phyloP scores from a whole-genome alignment of 176 grass and related monocot species.

The Thalia dealbata region DNA sequence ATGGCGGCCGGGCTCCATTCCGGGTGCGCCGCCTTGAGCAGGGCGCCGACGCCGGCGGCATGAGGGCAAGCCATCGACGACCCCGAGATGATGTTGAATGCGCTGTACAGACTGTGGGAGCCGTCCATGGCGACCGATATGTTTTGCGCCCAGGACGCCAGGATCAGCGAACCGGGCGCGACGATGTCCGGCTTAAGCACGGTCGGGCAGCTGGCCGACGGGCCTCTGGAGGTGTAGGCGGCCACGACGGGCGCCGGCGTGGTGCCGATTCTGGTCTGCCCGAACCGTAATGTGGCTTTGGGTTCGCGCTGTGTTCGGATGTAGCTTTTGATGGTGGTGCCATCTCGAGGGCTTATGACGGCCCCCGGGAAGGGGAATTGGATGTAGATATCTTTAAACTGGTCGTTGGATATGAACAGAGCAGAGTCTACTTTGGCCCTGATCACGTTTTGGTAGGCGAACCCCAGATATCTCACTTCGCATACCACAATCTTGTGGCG shows the following conservation, averaged over 20 bases:
- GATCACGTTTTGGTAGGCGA: not conserved
- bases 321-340: slow-evolving; percentile 11
- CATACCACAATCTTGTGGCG: slow-evolving; percentile 14
- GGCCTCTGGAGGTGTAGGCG: slow-evolving; percentile 53
- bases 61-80: slow-evolving; percentile 83
- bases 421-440: slow-evolving; percentile 9
- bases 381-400: not conserved
- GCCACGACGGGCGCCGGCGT: slow-evolving; percentile 46
- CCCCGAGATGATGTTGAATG: slow-evolving; percentile 48
- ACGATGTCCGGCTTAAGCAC: slow-evolving; percentile 60
- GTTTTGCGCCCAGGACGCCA: slow-evolving; percentile 48
- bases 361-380: not conserved
- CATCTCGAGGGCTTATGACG: not conserved
- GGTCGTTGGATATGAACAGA: slow-evolving; percentile 3
- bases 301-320: not conserved
- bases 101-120: slow-evolving; percentile 24
- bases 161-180: slow-evolving; percentile 56
- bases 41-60: slow-evolving; percentile 36
- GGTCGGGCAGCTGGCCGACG: slow-evolving; percentile 34
- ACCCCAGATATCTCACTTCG: not conserved
- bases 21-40: slow-evolving; percentile 43
- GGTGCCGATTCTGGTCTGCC: slow-evolving; percentile 38
- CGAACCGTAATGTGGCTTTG: not conserved
- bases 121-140: slow-evolving; percentile 9
- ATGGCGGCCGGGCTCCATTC: slow-evolving; percentile 59